phyloP scores from a whole-genome alignment of 805 yeast genomes.

The Teunomyces cretensis region DNA sequence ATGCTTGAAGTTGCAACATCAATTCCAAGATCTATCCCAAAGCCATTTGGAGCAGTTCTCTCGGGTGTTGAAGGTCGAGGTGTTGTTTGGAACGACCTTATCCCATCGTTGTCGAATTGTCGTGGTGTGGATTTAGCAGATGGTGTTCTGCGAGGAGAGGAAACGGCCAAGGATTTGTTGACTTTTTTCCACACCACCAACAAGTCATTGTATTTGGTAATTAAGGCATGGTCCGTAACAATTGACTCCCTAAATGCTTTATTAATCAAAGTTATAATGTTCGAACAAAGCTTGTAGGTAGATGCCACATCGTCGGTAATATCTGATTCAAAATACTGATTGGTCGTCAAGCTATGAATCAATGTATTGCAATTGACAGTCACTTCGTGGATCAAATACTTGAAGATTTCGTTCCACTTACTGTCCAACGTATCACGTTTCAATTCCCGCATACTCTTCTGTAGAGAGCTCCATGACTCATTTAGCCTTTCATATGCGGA shows the following conservation, averaged over 20 bases:
- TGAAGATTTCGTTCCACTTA: constrained; percentile 57
- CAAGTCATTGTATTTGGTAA: constrained; percentile 20
- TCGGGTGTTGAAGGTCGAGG: not conserved
- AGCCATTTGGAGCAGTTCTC: constrained; percentile 13
- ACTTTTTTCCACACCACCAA: constrained; percentile 9
- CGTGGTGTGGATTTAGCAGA: constrained; percentile 2
- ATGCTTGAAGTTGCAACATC: constrained; percentile 24
- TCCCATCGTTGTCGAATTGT: constrained; percentile 12
- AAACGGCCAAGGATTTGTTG: not conserved
- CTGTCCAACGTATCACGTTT: constrained; percentile 48
- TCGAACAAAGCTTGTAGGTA: constrained; percentile 40
- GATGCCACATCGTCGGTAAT: constrained; percentile 30
- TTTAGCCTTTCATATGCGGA: constrained; percentile 6
- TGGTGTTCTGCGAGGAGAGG: not conserved
- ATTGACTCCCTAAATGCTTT: constrained; percentile 39
- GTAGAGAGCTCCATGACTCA: constrained; percentile 42
- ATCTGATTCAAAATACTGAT: constrained; percentile 9
- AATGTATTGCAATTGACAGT: constrained; percentile 15
- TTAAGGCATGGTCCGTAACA: constrained; percentile 27
- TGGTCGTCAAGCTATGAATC: not conserved
- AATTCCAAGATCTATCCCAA: constrained; percentile 32
- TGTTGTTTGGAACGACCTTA: constrained; percentile 17
- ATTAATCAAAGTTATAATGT: constrained; percentile 30
- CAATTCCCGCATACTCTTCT: constrained; percentile 39
- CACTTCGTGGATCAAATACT: constrained; percentile 45